Evolutionary conservation across 2,329 filamentous ascomycete genomes (phyloP).

Genomic region (Reticulascus tulasneorum): DNA sequence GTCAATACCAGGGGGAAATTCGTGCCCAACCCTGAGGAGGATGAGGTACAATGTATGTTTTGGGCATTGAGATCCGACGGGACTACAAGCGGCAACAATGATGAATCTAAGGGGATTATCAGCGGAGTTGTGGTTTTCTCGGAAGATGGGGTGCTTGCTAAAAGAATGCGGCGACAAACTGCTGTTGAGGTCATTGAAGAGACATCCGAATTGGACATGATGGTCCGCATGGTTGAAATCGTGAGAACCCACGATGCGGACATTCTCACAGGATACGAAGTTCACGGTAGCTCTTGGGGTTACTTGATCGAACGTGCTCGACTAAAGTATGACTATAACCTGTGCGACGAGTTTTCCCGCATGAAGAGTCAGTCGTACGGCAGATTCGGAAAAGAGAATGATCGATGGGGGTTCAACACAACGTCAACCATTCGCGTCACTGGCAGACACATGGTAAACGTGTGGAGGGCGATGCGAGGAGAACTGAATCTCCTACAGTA

Average conservation of each 20-base stretch:
- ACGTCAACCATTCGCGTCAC: slow-evolving; percentile 91
- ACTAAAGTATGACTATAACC: slow-evolving; percentile 80
- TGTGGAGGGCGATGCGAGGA: slow-evolving; percentile 94
- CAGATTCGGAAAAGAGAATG: slow-evolving; percentile 78
- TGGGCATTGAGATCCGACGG: slow-evolving; percentile 84
- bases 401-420: slow-evolving; percentile 91
- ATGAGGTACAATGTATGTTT: slow-evolving; percentile 83
- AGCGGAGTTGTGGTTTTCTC: slow-evolving; percentile 73
- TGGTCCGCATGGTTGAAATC: slow-evolving; percentile 82
- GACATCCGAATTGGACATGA: slow-evolving; percentile 74
- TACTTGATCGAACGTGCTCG: slow-evolving; percentile 89
- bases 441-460: slow-evolving; percentile 92
- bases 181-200: slow-evolving; percentile 68
- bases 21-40: slow-evolving; percentile 83
- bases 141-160: slow-evolving; percentile 53
- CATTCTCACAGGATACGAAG: slow-evolving; percentile 90
- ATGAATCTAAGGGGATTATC: slow-evolving; percentile 44
- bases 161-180: slow-evolving; percentile 59
- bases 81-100: slow-evolving; percentile 42
- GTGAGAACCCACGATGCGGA: slow-evolving; percentile 85
- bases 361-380: slow-evolving; percentile 82
- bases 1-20: slow-evolving; percentile 80
- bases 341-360: slow-evolving; percentile 87
- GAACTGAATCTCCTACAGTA: slow-evolving; percentile 91
- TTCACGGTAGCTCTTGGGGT: slow-evolving; percentile 91